A percentile compares a stretch with the other conserved stretches of the same genome.
These are phyloP conservation scores for Nitzschia inconspicua DNA, from an alignment of 108 stramenopile species.

Conservation along the genomic window DNA sequence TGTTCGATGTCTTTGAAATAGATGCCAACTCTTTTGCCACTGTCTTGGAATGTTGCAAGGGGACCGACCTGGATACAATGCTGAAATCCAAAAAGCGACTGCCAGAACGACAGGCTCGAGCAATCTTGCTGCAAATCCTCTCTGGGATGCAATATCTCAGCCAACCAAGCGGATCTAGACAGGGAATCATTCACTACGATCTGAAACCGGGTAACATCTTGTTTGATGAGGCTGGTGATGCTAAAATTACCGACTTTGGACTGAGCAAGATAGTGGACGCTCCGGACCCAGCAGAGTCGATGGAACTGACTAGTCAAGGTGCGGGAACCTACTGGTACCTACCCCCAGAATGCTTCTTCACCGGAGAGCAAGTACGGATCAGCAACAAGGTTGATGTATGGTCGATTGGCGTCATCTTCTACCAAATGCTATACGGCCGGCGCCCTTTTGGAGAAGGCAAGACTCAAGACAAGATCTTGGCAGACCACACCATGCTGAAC, in stretches of 20 bases:
- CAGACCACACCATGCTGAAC: slow-evolving; percentile 90
- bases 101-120: slow-evolving; percentile 89
- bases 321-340: slow-evolving; percentile 99
- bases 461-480: slow-evolving; percentile 89
- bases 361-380: slow-evolving; percentile 72
- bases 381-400: slow-evolving; percentile 99
- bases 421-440: slow-evolving; percentile 96
- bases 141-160: slow-evolving; percentile 94
- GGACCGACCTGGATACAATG: slow-evolving; percentile 89
- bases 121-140: slow-evolving; percentile 92
- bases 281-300: slow-evolving; percentile 73
- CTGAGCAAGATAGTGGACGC: slow-evolving; percentile 90
- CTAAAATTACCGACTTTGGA: slow-evolving; percentile 99
- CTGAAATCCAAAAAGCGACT: slow-evolving; percentile 80
- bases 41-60: slow-evolving; percentile 94
- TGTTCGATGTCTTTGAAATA: slow-evolving; percentile 98
- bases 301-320: slow-evolving; percentile 99
- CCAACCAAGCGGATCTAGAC: slow-evolving; percentile 73
- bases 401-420: slow-evolving; percentile 98
- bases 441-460: slow-evolving; percentile 98
- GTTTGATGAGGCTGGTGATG: slow-evolving; percentile 93
- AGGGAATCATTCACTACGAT: slow-evolving; percentile 99
- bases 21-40: slow-evolving; percentile 96
- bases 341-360: slow-evolving; percentile 98
- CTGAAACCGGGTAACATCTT: slow-evolving; percentile 95